Evolutionary conservation across 176 grass and related monocot genomes (phyloP).

Genomic region (Oropetium thomaeum): DNA sequence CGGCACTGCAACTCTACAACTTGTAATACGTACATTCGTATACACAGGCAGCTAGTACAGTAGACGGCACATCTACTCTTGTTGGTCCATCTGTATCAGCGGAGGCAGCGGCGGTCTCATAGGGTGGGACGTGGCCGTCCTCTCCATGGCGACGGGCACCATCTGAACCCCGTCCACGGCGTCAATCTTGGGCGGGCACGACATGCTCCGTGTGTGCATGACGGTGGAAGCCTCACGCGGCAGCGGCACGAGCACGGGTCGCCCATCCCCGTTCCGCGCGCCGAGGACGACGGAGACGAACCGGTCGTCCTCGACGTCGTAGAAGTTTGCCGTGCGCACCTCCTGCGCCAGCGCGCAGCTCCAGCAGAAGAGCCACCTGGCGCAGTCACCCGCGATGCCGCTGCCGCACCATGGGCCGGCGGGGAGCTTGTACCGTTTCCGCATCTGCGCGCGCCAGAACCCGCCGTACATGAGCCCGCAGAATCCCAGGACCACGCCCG

Average conservation of each 20-base stretch:
- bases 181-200: slow-evolving; percentile 70
- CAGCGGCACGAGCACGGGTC: slow-evolving; percentile 66
- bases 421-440: slow-evolving; percentile 79
- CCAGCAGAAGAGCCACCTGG: slow-evolving; percentile 89
- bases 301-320: slow-evolving; percentile 72
- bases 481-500: slow-evolving; percentile 53
- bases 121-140: slow-evolving; percentile 38
- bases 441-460: slow-evolving; percentile 87
- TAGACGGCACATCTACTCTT: not conserved
- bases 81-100: slow-evolving; percentile 42
- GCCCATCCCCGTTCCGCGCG: slow-evolving; percentile 44
- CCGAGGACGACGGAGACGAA: slow-evolving; percentile 23
- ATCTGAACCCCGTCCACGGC: not conserved
- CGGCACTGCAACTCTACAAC: not conserved
- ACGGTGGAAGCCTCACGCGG: slow-evolving; percentile 52
- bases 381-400: slow-evolving; percentile 52
- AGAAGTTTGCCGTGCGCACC: slow-evolving; percentile 87
- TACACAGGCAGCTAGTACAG: not conserved
- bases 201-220: slow-evolving; percentile 41
- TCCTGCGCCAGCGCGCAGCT: slow-evolving; percentile 89
- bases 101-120: slow-evolving; percentile 66
- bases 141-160: slow-evolving; percentile 24
- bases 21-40: not conserved
- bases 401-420: slow-evolving; percentile 14
- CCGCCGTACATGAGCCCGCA: slow-evolving; percentile 87